Evolutionary conservation across 169 alveolate species (phyloP).

Genomic region (Babesia sp.): DNA sequence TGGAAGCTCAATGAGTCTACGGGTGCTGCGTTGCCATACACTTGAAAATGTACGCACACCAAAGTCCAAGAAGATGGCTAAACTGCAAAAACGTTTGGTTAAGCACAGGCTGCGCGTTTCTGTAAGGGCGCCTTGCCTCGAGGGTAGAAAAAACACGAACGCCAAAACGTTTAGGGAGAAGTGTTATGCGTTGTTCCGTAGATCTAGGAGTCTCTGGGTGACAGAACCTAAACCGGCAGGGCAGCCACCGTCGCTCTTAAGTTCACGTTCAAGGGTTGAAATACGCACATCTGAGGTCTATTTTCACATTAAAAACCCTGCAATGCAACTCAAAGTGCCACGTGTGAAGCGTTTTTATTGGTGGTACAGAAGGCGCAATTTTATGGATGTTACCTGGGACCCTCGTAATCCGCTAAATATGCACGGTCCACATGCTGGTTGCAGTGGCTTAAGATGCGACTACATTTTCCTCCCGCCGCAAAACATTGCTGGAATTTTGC

Average conservation of each 20-base stretch:
- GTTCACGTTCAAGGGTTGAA: background rate
- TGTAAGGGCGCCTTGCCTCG: conserved; percentile 31
- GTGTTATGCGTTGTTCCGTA: conserved; percentile 21
- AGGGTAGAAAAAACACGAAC: background rate
- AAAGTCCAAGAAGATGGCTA: background rate
- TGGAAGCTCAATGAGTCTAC: conserved; percentile 10
- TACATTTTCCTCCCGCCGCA: conserved; percentile 86
- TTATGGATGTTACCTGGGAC: conserved; percentile 85
- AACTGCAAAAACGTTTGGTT: background rate
- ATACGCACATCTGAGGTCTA: conserved; percentile 1
- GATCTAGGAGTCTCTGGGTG: conserved; percentile 2
- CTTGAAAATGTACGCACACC: background rate
- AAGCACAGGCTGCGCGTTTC: conserved; percentile 1
- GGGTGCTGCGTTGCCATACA: conserved; percentile 9
- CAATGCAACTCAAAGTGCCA: conserved; percentile 16
- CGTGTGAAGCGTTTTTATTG: conserved; percentile 28
- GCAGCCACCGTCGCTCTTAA: background rate
- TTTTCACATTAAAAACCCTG: conserved; percentile 17
- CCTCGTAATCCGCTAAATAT: conserved; percentile 86
- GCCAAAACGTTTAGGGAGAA: conserved; percentile 7
- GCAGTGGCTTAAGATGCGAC: conserved; percentile 87
- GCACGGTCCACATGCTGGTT: conserved; percentile 86
- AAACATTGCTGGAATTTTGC: conserved; percentile 68
- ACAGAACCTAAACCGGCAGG: background rate
- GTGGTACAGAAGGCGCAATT: conserved; percentile 26